These are phyloP conservation scores for Achlya hypogyna DNA, from an alignment of 352 stramenopile species.

Conservation along the genomic window DNA sequence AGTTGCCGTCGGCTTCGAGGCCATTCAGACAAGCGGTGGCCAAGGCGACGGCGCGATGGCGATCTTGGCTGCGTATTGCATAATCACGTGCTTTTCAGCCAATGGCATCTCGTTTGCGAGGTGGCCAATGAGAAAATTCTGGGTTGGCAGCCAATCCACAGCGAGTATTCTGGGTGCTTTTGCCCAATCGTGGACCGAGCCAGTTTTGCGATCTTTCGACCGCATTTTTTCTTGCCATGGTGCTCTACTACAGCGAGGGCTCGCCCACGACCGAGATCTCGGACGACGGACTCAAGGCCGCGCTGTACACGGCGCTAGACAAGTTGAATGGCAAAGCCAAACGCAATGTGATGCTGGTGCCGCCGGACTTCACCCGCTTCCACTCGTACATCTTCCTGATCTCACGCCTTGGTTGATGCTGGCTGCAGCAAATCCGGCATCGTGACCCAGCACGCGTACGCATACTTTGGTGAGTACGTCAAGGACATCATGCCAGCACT, in stretches of 20 bases:
- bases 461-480: constrained; percentile 80
- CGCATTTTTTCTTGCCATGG: constrained; percentile 30
- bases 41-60: too few relatives aligned
- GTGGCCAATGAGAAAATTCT: not conserved
- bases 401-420: constrained; percentile 14
- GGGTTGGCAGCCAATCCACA: too few relatives aligned
- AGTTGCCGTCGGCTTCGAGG: too few relatives aligned
- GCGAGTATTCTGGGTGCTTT: too few relatives aligned
- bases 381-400: constrained; percentile 70
- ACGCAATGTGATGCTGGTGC: constrained; percentile 80
- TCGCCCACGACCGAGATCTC: constrained; percentile 52
- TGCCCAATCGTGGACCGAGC: not conserved
- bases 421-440: constrained; percentile 88
- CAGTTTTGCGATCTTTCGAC: not conserved
- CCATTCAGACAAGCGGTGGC: too few relatives aligned
- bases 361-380: constrained; percentile 95
- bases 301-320: constrained; percentile 50
- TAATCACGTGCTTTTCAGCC: not conserved
- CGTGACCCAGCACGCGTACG: constrained; percentile 90
- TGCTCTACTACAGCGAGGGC: constrained; percentile 63
- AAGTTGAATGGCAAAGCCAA: constrained; percentile 46
- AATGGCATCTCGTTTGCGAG: not conserved
- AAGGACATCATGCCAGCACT: constrained; percentile 90
- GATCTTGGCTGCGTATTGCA: not conserved
- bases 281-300: constrained; percentile 47